Evolutionary conservation across 2,329 filamentous ascomycete species (phyloP), one percentile per base, ranked within the genome.

Genomic region (Aspergillus fijiensis): DNA sequence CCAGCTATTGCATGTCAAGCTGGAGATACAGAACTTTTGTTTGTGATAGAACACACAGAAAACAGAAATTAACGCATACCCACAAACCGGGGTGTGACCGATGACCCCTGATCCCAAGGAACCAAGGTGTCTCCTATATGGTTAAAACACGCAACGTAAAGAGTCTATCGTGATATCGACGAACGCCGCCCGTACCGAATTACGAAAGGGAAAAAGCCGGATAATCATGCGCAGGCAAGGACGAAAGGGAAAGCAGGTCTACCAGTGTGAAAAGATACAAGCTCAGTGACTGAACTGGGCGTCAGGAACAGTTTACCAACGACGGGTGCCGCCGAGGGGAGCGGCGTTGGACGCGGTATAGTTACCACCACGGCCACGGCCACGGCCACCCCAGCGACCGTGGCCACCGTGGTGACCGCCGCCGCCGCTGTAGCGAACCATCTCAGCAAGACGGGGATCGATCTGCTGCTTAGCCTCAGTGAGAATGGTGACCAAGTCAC

Each of bases 391-490:
- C 68, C 85, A 80, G 60, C 69, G 67, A 51, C 70, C 69, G 57
- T 70, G 67, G 55, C 86, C 88, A 65, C 89, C 85, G 68, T 82
- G 76, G 67, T 89, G 86, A 57, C 90, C 90, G 61, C 92, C 92
- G 60, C 91, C 91, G 65, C 92, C 91, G 68, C 92, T 87, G 76
- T 93, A 98, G 77, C 95, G 90, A 69, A 87, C 88, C 95, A 99
- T 98, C 84, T 99, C 95, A 65, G 88, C 87, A 65, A 99, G 89
- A 77, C 92, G 90, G 74, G 95, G 95, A 73, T 98, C 95, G 78
- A 99, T 93, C 80, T 96, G 89, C 83, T 99, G 95, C 84, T 98
- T 98, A 68, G 95, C 93, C 81, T 99, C 95, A 74, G 89, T 89
- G 70, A 99, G 89, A 72, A 99, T 91, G 71, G 86, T 85, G 70